A percentile compares a stretch with the other conserved stretches of the same genome.
Conservation (phyloP, 805 yeast genomes). For the Sugiyamaella lignohabitans region DNA sequence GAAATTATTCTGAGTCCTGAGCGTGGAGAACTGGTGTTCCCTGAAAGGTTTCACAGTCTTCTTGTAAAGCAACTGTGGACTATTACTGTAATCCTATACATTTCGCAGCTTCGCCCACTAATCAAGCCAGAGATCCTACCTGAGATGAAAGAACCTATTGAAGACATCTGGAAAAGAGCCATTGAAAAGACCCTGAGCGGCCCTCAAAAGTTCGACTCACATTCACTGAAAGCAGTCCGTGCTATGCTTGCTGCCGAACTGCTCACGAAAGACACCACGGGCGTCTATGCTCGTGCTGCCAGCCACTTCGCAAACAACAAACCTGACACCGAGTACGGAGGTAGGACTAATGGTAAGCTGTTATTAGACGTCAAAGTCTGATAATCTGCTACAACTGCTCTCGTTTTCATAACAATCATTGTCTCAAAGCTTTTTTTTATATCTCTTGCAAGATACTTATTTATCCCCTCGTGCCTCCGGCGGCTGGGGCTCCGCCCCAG, state of each 20-base stretch:
- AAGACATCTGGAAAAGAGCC: constrained; percentile 17
- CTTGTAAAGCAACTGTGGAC: constrained; percentile 17
- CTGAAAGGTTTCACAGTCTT: constrained; percentile 10
- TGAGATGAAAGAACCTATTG: constrained; percentile 4
- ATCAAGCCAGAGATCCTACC: constrained; percentile 12
- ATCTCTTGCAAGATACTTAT: no score
- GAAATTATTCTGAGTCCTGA: constrained; percentile 16
- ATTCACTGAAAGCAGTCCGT: constrained; percentile 21
- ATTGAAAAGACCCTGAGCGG: constrained; percentile 19
- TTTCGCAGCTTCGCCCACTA: constrained; percentile 18
- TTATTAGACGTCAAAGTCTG: constrained; percentile 2
- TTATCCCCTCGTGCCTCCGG: no score
- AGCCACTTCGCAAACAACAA: constrained; percentile 10
- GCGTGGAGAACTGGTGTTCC: constrained; percentile 11
- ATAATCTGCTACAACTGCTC: no score
- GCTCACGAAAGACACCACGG: constrained; percentile 14
- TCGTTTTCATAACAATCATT: not conserved
- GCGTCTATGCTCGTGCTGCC: constrained; percentile 20
- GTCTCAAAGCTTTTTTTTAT: no score
- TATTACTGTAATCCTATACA: constrained; percentile 15
- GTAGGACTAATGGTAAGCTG: not conserved
- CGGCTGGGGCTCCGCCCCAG: no score
- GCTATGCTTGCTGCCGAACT: constrained; percentile 19
- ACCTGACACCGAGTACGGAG: not conserved
- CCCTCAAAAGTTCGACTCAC: constrained; percentile 16